A percentile compares a stretch with the other conserved stretches of the same genome.
Conservation (phyloP, 306 rosid species). For the Cucurbita maxima region DNA sequence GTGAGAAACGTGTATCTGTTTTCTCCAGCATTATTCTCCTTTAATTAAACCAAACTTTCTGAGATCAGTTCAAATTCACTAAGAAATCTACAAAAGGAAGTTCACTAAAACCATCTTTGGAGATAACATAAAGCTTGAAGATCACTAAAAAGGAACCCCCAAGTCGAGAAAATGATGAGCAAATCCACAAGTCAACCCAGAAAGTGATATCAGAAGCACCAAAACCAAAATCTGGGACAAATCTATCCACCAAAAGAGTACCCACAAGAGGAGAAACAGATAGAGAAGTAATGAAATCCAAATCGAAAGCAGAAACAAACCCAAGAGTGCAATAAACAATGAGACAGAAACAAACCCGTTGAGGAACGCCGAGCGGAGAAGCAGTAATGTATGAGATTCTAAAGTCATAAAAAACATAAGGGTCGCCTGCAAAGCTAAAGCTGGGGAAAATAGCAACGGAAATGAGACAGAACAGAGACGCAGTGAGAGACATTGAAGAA, state of each 20-base stretch:
- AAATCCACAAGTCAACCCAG: neutral
- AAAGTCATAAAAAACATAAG: slow-evolving; percentile 33
- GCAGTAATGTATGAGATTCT: slow-evolving; percentile 47
- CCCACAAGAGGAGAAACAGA: no score
- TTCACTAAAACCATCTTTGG: neutral
- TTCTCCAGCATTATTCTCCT: neutral
- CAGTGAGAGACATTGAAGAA: slow-evolving; percentile 5
- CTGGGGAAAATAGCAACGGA: slow-evolving; percentile 17
- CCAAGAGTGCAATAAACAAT: neutral
- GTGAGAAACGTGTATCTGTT: neutral
- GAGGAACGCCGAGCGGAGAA: slow-evolving; percentile 74
- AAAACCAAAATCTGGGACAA: neutral
- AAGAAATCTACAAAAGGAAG: neutral
- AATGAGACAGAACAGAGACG: slow-evolving; percentile 6
- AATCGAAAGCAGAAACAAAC: neutral
- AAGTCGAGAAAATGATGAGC: neutral
- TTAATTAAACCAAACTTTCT: neutral
- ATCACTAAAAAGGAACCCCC: neutral
- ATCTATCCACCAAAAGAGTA: neutral
- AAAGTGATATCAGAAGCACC: neutral
- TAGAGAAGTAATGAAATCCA: neutral
- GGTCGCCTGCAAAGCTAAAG: slow-evolving; percentile 48
- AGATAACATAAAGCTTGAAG: neutral
- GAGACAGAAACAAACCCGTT: slow-evolving; percentile 27
- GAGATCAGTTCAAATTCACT: neutral